These are phyloP conservation scores for Globisporangium nodosum DNA, from an alignment of 352 stramenopile species.

Conservation along the genomic window DNA sequence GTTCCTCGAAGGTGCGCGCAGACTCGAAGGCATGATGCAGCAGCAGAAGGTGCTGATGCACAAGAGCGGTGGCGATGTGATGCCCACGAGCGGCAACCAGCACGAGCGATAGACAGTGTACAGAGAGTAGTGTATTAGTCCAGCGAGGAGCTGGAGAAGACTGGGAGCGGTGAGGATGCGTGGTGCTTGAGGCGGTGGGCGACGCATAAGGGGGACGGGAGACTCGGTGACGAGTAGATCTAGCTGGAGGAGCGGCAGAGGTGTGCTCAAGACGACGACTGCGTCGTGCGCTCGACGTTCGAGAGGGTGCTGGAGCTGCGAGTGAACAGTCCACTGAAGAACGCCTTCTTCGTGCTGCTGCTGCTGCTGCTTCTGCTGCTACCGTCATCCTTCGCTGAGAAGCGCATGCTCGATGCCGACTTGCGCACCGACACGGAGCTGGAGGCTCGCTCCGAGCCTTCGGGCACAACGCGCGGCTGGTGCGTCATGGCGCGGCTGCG, in stretches of 20 bases:
- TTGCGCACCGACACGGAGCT: constrained; percentile 7
- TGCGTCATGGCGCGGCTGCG: constrained; percentile 12
- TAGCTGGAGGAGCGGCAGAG: not conserved
- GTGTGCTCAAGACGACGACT: not conserved
- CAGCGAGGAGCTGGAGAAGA: not conserved
- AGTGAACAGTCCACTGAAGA: constrained; percentile 40
- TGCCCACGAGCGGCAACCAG: not conserved
- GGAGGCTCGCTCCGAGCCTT: not conserved
- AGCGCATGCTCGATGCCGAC: constrained; percentile 17
- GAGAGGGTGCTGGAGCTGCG: constrained; percentile 6
- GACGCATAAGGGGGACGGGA: not conserved
- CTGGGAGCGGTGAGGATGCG: not conserved
- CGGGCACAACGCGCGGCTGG: constrained; percentile 4
- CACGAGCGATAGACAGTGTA: not conserved
- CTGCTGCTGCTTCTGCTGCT: not conserved
- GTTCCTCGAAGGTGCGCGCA: constrained; percentile 61
- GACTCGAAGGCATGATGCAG: constrained; percentile 58
- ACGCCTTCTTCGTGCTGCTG: constrained; percentile 20
- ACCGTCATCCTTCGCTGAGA: constrained; percentile 9
- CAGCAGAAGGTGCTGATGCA: constrained; percentile 34
- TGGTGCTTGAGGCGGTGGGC: not conserved
- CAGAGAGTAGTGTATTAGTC: not conserved
- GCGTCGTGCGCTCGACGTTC: not conserved
- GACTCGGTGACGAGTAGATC: not conserved
- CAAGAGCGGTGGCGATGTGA: not conserved